phyloP scores from a whole-genome alignment of 2,329 filamentous ascomycete genomes.

The Thielaviopsis ethacetica region DNA sequence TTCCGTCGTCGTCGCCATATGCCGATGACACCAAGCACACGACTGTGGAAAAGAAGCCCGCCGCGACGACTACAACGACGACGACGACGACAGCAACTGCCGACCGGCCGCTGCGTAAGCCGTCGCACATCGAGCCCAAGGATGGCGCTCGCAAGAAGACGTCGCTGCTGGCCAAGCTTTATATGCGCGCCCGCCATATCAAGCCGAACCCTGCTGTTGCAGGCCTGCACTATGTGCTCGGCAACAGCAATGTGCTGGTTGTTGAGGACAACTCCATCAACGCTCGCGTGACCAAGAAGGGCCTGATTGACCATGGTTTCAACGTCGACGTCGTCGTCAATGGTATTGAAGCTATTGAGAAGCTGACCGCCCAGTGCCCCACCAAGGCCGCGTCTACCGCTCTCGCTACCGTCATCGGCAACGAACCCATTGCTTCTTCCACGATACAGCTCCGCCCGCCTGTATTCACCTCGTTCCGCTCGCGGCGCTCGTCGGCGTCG shows the following conservation, averaged over 20 bases:
- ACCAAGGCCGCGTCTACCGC: constrained; percentile 1
- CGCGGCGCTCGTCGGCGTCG: constrained; percentile 7
- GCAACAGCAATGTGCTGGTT: constrained; percentile 29
- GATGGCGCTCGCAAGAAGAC: neutral
- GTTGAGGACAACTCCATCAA: constrained; percentile 48
- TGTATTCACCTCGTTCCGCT: constrained; percentile 1
- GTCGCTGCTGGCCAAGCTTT: neutral
- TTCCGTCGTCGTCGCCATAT: constrained; percentile 24
- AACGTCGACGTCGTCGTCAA: constrained; percentile 38
- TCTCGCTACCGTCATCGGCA: neutral
- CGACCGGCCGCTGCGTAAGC: neutral
- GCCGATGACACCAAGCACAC: constrained; percentile 25
- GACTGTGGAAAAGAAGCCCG: constrained; percentile 17
- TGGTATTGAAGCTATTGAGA: constrained; percentile 37
- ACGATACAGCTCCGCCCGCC: neutral
- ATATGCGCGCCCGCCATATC: neutral
- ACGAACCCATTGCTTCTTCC: neutral
- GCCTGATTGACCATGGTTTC: constrained; percentile 33
- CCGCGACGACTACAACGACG: no score
- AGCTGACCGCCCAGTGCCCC: constrained; percentile 17
- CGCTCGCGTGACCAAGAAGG: constrained; percentile 37
- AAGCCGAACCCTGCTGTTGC: neutral
- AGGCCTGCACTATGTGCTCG: neutral
- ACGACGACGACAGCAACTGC: no score
- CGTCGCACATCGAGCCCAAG: neutral